Percentiles rank a stretch among this genome's conserved stretches.
phyloP scores from a whole-genome alignment of 495 filamentous ascomycete genomes.

The Annulohypoxylon nitens region DNA sequence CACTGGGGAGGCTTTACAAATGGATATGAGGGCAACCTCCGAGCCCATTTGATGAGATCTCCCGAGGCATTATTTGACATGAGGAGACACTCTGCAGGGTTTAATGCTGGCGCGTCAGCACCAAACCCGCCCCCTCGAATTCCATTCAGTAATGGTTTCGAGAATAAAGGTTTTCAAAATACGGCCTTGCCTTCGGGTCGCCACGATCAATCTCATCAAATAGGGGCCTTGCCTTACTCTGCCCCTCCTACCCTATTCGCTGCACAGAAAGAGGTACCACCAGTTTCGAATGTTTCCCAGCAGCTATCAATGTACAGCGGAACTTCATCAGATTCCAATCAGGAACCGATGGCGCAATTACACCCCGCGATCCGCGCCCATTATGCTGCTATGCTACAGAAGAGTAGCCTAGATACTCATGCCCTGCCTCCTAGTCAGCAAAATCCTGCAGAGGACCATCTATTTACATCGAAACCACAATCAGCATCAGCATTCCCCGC shows the following conservation, averaged over 20 bases:
- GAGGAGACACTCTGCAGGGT: constrained; percentile 40
- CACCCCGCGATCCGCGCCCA: constrained; percentile 64
- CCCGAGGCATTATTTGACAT: constrained; percentile 55
- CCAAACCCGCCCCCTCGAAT: constrained; percentile 13
- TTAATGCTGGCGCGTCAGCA: constrained; percentile 26
- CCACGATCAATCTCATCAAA: constrained; percentile 23
- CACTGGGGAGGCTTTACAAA: constrained; percentile 67
- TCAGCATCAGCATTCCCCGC: constrained; percentile 6
- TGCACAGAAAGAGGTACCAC: constrained; percentile 8
- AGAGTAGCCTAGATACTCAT: constrained; percentile 42
- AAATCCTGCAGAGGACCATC: constrained; percentile 1
- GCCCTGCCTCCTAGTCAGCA: constrained; percentile 30
- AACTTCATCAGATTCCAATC: constrained; percentile 36
- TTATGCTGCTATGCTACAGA: constrained; percentile 54
- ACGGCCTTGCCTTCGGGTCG: neutral
- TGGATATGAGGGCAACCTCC: constrained; percentile 65
- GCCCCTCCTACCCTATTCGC: constrained; percentile 23
- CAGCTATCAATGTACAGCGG: constrained; percentile 30
- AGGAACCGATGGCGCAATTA: constrained; percentile 48
- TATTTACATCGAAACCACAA: constrained; percentile 11
- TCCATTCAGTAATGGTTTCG: constrained; percentile 36
- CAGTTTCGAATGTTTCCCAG: neutral
- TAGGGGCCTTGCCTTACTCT: constrained; percentile 20
- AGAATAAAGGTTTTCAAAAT: constrained; percentile 11
- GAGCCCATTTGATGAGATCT: constrained; percentile 60